These are phyloP conservation scores for Cruciata laevipes DNA, from an alignment of 257 asterid species.

Conservation along the genomic window DNA sequence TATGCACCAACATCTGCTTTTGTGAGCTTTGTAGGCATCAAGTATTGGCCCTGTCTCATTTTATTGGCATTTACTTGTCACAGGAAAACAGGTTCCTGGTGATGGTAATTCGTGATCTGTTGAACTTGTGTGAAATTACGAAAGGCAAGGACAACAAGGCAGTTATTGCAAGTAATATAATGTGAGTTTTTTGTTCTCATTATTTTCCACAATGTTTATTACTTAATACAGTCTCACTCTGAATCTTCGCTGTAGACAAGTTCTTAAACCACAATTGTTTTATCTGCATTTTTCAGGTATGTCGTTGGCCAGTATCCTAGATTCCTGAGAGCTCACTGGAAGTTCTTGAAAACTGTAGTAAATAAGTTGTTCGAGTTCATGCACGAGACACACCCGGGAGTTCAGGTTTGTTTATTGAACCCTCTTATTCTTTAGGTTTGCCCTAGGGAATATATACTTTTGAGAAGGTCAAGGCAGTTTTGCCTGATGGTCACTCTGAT, in stretches of 20 bases:
- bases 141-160: conserved; percentile 99
- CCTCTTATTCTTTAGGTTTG: background rate
- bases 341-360: conserved; percentile 97
- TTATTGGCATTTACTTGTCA: conserved; percentile 16
- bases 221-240: background rate
- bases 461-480: no score
- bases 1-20: background rate
- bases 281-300: conserved; percentile 52
- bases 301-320: conserved; percentile 99
- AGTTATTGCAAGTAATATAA: conserved; percentile 98
- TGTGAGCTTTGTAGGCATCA: background rate
- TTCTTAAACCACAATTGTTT: conserved; percentile 1
- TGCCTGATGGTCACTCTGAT: background rate
- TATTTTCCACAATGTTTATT: background rate
- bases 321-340: conserved; percentile 99
- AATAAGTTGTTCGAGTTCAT: conserved; percentile 96
- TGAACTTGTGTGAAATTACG: conserved; percentile 93
- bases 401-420: conserved; percentile 55
- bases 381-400: conserved; percentile 99
- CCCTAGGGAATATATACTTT: no score
- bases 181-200: conserved; percentile 39
- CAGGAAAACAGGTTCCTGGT: conserved; percentile 97
- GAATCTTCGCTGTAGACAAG: no score
- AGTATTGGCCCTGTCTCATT: conserved; percentile 4
- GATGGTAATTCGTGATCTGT: conserved; percentile 97